Base-by-base conservation (phyloP, 2,329 filamentous ascomycete species). In the Chlorencoelia australis region DNA sequence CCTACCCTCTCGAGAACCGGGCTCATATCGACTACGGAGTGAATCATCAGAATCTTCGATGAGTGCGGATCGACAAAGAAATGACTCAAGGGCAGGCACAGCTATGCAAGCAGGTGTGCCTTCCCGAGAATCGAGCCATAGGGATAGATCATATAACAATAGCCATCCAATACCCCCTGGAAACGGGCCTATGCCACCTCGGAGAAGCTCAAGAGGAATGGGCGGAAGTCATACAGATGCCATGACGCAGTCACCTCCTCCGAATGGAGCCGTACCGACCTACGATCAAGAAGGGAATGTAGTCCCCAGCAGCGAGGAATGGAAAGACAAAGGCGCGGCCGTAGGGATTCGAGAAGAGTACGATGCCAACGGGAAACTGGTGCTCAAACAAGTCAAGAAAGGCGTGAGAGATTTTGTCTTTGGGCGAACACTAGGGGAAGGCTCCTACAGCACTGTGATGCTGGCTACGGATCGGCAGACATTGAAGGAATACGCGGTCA, bases 331-430 rank as follows among this genome's bases (percentile, higher is more conserved):
- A 42, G 91, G 91, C 28, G 89, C 91, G n/a, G 87, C 89, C 2
- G 77, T 93, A 18, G 79, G 79, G 13, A 71, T 88, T 35, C 75
- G 82, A 40, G 79, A 85, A 56, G 88, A 95, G 55, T 71, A 87
- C 17, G 91, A 96, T 59, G 75, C 82, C 19, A 84, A 79, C 47
- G 91, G 91, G 14, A 82, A 85, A 48, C 77, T 84, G 3, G 71
- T 94, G 7, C 71, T 86, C 44, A 79, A 85, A 43, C 79, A 84
- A 41, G 80, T 96, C 36, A 96, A 96, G 61, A 98, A 98, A 58
- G 91, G 91, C 2, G 91, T 98, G 29, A 84, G 91, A 48, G 91
- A 98, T 63, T 98, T 98, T 61, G 81, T 80, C 24, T 98, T 98
- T 62, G 88, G 88, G 16, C 75, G 83, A 37, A 80, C 89, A 2